These are phyloP conservation scores for Blakeslea trispora DNA, from an alignment of 371 early-diverging fungal species.

Conservation along the genomic window DNA sequence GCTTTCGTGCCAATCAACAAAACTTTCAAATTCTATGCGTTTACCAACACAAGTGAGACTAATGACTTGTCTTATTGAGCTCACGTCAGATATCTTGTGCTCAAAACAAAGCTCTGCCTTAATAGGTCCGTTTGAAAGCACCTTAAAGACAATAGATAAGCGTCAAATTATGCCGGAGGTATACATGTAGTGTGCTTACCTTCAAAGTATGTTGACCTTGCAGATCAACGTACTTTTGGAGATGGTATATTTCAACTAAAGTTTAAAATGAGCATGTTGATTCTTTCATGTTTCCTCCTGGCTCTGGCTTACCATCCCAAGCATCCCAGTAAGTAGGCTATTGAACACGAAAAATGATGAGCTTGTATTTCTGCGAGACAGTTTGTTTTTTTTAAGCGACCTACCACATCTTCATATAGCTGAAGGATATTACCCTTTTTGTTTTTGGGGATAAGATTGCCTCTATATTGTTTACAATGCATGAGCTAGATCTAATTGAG, in stretches of 20 bases:
- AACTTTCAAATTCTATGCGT: constrained; percentile 82
- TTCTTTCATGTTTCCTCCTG: not conserved
- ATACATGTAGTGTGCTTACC: constrained; percentile 13
- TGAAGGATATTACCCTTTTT: constrained; percentile 77
- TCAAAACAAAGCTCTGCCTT: constrained; percentile 66
- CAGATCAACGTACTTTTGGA: constrained; percentile 40
- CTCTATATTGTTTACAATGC: constrained; percentile 44
- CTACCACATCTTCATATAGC: constrained; percentile 83
- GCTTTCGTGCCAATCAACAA: constrained; percentile 92
- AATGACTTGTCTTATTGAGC: constrained; percentile 74
- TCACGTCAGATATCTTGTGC: constrained; percentile 64
- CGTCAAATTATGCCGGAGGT: no score
- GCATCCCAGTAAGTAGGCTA: constrained; percentile 86
- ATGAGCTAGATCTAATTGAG: not conserved
- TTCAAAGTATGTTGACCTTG: constrained; percentile 33
- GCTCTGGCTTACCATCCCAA: constrained; percentile 41
- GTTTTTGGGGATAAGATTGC: constrained; percentile 71
- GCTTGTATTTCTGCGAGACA: no score
- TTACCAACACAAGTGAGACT: constrained; percentile 63
- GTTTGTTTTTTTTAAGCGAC: constrained; percentile 12
- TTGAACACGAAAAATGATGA: no score
- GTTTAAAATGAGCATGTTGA: not conserved
- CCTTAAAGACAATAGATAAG: constrained; percentile 17
- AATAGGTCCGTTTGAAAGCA: constrained; percentile 37
- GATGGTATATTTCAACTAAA: constrained; percentile 50